These are phyloP conservation scores for Sphaerosporella brunnea DNA, from an alignment of 495 filamentous ascomycete genomes.

Conservation along the genomic window DNA sequence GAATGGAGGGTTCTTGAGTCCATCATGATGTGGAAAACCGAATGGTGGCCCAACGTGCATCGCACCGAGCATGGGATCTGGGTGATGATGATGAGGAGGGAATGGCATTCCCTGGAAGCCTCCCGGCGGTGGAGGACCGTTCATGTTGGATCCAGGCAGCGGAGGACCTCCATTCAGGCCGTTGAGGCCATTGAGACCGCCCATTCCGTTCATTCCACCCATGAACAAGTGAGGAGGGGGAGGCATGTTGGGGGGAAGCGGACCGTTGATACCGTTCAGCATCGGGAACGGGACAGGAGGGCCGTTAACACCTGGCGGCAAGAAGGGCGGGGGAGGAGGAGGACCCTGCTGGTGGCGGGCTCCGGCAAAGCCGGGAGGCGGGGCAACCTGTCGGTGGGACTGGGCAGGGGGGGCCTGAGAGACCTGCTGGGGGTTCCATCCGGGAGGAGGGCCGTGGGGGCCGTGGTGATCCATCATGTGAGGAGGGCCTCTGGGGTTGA, in stretches of 20 bases:
- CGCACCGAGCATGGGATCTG: constrained; percentile 8
- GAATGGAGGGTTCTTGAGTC: constrained; percentile 20
- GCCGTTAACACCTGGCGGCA: constrained; percentile 19
- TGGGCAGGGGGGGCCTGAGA: constrained; percentile 21
- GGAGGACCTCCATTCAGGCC: constrained; percentile 9
- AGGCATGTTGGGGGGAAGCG: constrained; percentile 23
- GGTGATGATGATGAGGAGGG: constrained; percentile 24
- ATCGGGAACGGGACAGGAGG: constrained; percentile 23
- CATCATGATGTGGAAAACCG: constrained; percentile 22
- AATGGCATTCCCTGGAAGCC: constrained; percentile 22
- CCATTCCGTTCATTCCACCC: constrained; percentile 8
- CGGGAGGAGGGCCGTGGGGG: constrained; percentile 20
- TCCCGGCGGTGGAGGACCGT: constrained; percentile 8
- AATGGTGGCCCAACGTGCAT: constrained; percentile 19
- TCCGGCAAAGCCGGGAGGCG: constrained; percentile 23
- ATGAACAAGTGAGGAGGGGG: constrained; percentile 24
- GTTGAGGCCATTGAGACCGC: constrained; percentile 3
- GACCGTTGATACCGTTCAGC: constrained; percentile 15
- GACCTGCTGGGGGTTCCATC: constrained; percentile 19
- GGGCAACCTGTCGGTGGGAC: constrained; percentile 22
- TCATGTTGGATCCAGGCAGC: constrained; percentile 3
- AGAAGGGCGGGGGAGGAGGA: constrained; percentile 23
- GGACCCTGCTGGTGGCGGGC: constrained; percentile 17
- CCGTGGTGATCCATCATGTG: constrained; percentile 25
- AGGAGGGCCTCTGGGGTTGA: constrained; percentile 21